Base-by-base conservation (phyloP, 148 eudicot genomes). In the Rhododendron molle region DNA sequence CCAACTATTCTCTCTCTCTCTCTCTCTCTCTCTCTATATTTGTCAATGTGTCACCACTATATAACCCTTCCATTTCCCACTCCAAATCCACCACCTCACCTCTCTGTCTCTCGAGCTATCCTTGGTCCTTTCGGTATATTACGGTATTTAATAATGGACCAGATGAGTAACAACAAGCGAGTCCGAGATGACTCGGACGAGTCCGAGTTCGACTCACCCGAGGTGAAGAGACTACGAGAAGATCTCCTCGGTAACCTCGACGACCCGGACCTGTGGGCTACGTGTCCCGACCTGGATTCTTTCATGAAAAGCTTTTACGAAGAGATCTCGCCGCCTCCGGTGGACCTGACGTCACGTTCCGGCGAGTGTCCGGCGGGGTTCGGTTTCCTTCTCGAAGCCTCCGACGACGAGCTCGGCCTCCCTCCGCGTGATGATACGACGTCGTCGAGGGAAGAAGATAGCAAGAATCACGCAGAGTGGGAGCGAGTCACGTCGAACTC, bases 241-340 rank as follows among this genome's bases (percentile, higher is more conserved):
- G 91, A 92, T 62, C 88, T 95, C 8, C 86, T 94, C 72, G 86
- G 91, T 2, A 40, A 86, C 54, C 92, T 93, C 76, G 94, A 95
- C 83, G 95, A 90, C 82, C 74, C 94, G 32, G 95, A 91, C 11
- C 76, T 85, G 50, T 84, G 82, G 79, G 43, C 92, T 30, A 76
- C 88, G 84, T 83, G 84, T 86, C 89, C 89, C 2, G 95, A 91
- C 49, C 91, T 95, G 0, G 96, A 93, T 84, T 93, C 92, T 76
- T 93, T 95, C 44, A 94, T 95, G 88, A 91, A 91, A 85, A 95
- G 92, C 84, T 95, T 95, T 60, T 93, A 94, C 87, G 91, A 91
- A 36, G 97, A 95, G 30, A 90, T 94, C 1, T 86, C 91, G 85
- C 58, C 26, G 54, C 67, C 72, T 7, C 50, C 84, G 7, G 84